Conservation (phyloP, 2,329 filamentous ascomycete species). For the Fusarium humuli region DNA sequence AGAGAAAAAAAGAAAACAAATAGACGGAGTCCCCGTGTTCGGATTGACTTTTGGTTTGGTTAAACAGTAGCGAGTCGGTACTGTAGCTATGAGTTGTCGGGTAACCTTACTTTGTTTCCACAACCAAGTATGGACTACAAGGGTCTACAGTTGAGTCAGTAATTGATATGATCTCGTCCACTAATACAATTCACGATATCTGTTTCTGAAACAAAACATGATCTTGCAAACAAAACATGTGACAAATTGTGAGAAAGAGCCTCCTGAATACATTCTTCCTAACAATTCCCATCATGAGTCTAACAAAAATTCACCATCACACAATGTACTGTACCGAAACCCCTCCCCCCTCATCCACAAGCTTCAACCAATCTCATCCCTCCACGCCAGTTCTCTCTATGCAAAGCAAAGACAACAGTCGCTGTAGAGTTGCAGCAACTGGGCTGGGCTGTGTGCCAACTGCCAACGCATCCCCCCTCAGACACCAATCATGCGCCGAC, state of each 20-base stretch:
- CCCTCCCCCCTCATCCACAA: conserved; percentile 28
- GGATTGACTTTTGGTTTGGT: conserved; percentile 15
- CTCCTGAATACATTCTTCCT: conserved; percentile 23
- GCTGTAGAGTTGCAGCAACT: conserved; percentile 33
- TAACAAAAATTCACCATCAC: conserved; percentile 16
- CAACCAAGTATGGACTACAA: background rate
- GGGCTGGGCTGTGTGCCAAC: conserved; percentile 38
- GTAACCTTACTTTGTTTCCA: background rate
- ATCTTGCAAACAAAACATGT: conserved; percentile 11
- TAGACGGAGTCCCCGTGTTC: conserved; percentile 28
- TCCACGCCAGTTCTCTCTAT: conserved; percentile 43
- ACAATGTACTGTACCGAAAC: conserved; percentile 11
- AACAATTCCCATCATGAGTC: conserved; percentile 29
- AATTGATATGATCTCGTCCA: background rate
- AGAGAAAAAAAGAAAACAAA: conserved; percentile 8
- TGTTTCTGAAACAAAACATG: conserved; percentile 15
- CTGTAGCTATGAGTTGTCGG: conserved; percentile 4
- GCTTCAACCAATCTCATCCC: conserved; percentile 31
- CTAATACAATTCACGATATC: conserved; percentile 1
- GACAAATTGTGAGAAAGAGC: background rate
- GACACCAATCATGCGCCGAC: conserved; percentile 48
- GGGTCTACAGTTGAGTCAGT: background rate
- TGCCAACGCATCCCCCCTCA: conserved; percentile 44
- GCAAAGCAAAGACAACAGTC: conserved; percentile 43
- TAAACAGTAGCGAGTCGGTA: background rate